These are phyloP conservation scores for Lanmaoa pseudosensibilis DNA, from an alignment of 768 basidiomycete species.

Conservation along the genomic window DNA sequence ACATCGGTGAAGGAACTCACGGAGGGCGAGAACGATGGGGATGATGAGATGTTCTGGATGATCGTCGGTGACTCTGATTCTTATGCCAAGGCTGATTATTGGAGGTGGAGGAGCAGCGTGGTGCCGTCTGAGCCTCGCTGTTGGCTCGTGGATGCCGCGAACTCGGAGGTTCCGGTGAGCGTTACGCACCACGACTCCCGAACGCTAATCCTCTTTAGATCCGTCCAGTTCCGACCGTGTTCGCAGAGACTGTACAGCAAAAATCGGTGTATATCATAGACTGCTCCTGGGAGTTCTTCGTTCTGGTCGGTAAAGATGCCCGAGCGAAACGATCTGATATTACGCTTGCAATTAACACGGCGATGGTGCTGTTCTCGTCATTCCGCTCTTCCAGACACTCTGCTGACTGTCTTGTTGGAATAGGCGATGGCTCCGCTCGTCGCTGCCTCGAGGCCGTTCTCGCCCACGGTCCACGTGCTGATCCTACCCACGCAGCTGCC, in stretches of 20 bases:
- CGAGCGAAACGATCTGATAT: constrained; percentile 61
- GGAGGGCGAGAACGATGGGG: constrained; percentile 61
- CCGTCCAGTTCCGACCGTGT: constrained; percentile 43
- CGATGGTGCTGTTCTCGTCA: constrained; percentile 43
- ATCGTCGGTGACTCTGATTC: constrained; percentile 66
- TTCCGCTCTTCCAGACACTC: not conserved
- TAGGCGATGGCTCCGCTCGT: constrained; percentile 55
- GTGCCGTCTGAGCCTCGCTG: constrained; percentile 47
- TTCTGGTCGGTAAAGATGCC: constrained; percentile 68
- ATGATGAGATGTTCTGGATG: constrained; percentile 86
- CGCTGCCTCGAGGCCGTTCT: constrained; percentile 61
- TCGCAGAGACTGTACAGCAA: constrained; percentile 38
- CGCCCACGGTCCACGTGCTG: constrained; percentile 71
- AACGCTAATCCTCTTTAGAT: constrained; percentile 40
- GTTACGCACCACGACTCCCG: not conserved
- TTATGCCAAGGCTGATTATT: constrained; percentile 80
- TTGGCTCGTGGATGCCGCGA: constrained; percentile 55
- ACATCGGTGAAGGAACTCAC: constrained; percentile 51
- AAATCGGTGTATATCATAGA: constrained; percentile 65
- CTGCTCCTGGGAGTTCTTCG: constrained; percentile 78
- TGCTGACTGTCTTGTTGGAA: not conserved
- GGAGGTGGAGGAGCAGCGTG: constrained; percentile 65
- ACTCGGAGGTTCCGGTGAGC: constrained; percentile 43
- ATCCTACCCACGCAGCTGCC: constrained; percentile 76
- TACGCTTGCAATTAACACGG: constrained; percentile 55